These are phyloP conservation scores for Coffea eugenioides DNA, from an alignment of 257 asterid genomes.

Conservation along the genomic window DNA sequence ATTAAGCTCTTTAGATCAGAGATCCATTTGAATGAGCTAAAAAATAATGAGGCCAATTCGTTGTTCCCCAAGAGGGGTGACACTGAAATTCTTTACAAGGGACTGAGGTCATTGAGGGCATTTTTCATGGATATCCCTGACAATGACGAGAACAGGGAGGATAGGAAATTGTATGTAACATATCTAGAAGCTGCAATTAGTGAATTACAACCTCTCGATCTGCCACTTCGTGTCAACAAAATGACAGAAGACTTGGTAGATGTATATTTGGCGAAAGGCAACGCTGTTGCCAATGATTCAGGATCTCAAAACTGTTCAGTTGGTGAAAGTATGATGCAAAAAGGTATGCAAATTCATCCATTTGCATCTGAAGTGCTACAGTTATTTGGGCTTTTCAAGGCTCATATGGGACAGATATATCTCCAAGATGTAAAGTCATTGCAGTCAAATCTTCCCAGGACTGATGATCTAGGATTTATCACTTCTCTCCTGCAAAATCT, in stretches of 20 bases:
- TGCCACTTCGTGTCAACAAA: neutral
- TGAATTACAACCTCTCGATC: neutral
- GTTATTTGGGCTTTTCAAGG: neutral
- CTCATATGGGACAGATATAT: neutral
- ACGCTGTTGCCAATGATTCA: slow-evolving; percentile 6
- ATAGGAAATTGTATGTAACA: neutral
- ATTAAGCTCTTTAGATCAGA: neutral
- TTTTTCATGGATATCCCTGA: neutral
- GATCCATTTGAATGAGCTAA: neutral
- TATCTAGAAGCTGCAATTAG: neutral
- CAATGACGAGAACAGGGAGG: neutral
- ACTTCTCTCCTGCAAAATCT: neutral
- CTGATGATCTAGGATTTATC: neutral
- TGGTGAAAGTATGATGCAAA: neutral
- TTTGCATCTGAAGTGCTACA: neutral
- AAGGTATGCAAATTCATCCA: neutral
- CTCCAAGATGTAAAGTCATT: neutral
- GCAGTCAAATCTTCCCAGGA: neutral
- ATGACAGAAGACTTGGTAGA: no score
- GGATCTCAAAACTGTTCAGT: slow-evolving; percentile 1
- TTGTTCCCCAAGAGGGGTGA: neutral
- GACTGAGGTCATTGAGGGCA: neutral
- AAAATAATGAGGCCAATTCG: neutral
- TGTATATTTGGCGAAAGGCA: neutral
- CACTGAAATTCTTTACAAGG: neutral